A percentile compares a stretch with the other conserved stretches of the same genome.
Evolutionary conservation across 176 grass and related monocot species (phyloP).

Genomic region (Tillandsia fasciculata): DNA sequence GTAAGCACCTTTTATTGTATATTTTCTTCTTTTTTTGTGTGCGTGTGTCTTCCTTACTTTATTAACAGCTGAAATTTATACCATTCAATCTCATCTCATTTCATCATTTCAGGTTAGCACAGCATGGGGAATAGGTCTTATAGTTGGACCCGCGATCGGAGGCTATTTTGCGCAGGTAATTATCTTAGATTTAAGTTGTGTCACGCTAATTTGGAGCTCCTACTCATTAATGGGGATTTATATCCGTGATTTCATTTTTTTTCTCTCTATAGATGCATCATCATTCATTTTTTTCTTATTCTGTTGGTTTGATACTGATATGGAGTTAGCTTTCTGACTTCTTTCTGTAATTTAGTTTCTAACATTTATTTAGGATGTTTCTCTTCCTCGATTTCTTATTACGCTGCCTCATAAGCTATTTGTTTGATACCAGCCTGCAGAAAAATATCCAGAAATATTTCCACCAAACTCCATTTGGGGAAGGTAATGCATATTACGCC

Average conservation of each 20-base stretch:
- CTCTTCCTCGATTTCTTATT: not conserved
- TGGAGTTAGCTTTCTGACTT: not conserved
- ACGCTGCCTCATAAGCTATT: not conserved
- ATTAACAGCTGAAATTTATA: conserved; percentile 10
- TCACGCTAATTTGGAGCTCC: not conserved
- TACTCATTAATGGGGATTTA: not conserved
- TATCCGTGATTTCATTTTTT: not conserved
- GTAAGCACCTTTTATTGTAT: conserved; percentile 28
- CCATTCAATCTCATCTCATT: conserved; percentile 19
- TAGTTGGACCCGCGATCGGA: conserved; percentile 72
- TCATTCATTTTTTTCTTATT: too few relatives aligned
- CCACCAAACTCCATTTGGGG: conserved; percentile 38
- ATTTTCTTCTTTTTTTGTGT: not conserved
- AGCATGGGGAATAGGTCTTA: conserved; percentile 53
- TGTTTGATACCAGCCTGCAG: conserved; percentile 39
- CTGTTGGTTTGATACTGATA: too few relatives aligned
- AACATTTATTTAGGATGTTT: not conserved
- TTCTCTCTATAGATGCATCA: too few relatives aligned
- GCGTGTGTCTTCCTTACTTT: not conserved
- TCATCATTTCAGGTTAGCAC: conserved; percentile 33
- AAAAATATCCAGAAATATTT: conserved; percentile 66
- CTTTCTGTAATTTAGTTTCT: not conserved
- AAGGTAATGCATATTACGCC: conserved; percentile 24
- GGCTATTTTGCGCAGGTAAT: conserved; percentile 66
- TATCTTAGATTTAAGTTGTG: not conserved